These are phyloP conservation scores for Davidsoniella neocaledoniae DNA, from an alignment of 2,329 filamentous ascomycete genomes.

Conservation along the genomic window DNA sequence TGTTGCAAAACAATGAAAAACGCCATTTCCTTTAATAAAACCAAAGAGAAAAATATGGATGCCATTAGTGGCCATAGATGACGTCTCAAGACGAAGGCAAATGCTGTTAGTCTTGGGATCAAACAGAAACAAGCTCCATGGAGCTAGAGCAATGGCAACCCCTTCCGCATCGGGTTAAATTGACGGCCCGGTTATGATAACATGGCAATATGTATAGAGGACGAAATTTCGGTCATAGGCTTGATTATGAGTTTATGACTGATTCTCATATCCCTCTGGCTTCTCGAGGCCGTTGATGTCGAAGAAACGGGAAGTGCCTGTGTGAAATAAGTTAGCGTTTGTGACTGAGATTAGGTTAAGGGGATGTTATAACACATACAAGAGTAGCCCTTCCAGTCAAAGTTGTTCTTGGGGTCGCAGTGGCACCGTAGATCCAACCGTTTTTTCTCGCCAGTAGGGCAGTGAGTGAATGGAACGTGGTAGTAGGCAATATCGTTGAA, in stretches of 20 bases:
- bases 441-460: slow-evolving; percentile 75
- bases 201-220: neutral
- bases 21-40: neutral
- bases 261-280: slow-evolving; percentile 68
- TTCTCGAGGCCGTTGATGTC: slow-evolving; percentile 67
- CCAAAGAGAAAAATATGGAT: neutral
- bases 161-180: neutral
- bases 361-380: slow-evolving; percentile 41
- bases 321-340: neutral
- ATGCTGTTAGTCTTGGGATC: too few relatives aligned
- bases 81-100: too few relatives aligned
- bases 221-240: too few relatives aligned
- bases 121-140: too few relatives aligned
- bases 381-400: slow-evolving; percentile 98
- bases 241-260: slow-evolving; percentile 27
- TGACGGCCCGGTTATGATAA: neutral
- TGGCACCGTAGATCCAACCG: slow-evolving; percentile 76
- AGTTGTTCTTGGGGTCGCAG: slow-evolving; percentile 92
- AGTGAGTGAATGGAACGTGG: slow-evolving; percentile 95
- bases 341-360: slow-evolving; percentile 12
- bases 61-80: neutral
- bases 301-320: slow-evolving; percentile 61
- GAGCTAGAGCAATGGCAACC: too few relatives aligned
- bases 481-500: slow-evolving; percentile 99
- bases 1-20: neutral